Evolutionary conservation across 345 rosid genomes (phyloP).

Genomic region (Populus deltoides): DNA sequence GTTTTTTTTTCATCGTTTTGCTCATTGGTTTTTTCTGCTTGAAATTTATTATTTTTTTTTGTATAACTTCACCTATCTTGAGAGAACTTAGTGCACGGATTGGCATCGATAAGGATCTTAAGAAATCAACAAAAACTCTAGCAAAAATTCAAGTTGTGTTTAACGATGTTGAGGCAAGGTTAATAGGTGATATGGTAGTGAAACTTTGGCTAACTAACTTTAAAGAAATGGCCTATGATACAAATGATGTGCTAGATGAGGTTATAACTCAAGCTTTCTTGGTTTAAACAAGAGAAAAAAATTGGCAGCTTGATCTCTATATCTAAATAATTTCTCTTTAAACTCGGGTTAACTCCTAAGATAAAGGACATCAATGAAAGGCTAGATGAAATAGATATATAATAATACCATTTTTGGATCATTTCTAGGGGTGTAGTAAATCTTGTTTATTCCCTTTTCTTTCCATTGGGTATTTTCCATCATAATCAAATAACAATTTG

Average conservation of each 20-base stretch:
- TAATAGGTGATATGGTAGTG: background rate
- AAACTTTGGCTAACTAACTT: conserved; percentile 21
- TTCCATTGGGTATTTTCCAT: too few species aligned
- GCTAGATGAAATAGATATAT: too few species aligned
- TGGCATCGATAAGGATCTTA: conserved; percentile 1
- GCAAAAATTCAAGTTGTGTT: conserved; percentile 19
- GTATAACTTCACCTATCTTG: background rate
- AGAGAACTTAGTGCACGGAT: background rate
- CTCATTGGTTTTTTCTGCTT: too few species aligned
- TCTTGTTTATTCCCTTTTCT: too few species aligned
- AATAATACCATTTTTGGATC: too few species aligned
- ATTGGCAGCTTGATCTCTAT: background rate
- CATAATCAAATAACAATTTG: too few species aligned
- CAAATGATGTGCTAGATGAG: conserved; percentile 26
- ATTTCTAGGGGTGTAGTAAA: too few species aligned
- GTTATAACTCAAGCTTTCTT: conserved; percentile 14
- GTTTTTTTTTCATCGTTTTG: too few species aligned
- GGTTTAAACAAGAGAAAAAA: conserved; percentile 1
- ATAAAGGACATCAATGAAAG: conserved; percentile 12
- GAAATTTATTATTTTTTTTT: too few species aligned
- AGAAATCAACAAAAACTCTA: background rate
- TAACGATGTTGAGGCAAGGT: conserved; percentile 21
- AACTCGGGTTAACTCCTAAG: conserved; percentile 5
- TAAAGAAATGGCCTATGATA: conserved; percentile 15
- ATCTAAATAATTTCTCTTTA: background rate